Percentiles rank a stretch among this genome's conserved stretches.
Evolutionary conservation across 179 eudicot genomes (phyloP).

Genomic region (Beta macrorhiza): DNA sequence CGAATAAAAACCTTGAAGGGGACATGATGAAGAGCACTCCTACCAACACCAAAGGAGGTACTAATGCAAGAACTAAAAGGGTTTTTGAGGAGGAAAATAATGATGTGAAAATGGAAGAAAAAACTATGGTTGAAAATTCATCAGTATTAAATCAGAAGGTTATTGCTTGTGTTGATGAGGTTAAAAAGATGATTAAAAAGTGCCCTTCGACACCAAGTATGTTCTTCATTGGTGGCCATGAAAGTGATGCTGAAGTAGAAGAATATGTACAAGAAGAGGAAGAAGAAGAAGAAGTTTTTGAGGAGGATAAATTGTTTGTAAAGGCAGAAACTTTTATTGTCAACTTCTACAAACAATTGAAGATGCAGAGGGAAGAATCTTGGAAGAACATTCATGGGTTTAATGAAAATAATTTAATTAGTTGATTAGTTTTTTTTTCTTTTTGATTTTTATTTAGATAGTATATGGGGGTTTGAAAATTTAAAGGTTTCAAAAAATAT

Average conservation of each 20-base stretch:
- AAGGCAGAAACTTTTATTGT: constrained; percentile 61
- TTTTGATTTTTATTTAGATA: not conserved
- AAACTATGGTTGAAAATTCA: not conserved
- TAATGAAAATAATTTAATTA: constrained; percentile 26
- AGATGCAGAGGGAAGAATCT: constrained; percentile 65
- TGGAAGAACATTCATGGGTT: constrained; percentile 45
- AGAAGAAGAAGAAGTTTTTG: constrained; percentile 21
- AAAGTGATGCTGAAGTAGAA: not conserved
- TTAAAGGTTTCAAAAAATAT: not conserved
- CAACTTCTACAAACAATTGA: constrained; percentile 55
- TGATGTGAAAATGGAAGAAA: not conserved
- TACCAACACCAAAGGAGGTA: not conserved
- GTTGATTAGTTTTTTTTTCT: not conserved
- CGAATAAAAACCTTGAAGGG: not conserved
- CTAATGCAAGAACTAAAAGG: not conserved
- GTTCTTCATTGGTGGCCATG: constrained; percentile 8
- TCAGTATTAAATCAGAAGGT: constrained; percentile 27
- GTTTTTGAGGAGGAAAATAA: not conserved
- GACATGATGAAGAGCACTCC: not conserved
- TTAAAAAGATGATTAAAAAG: constrained; percentile 30
- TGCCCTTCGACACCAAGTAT: constrained; percentile 47
- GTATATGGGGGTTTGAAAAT: not conserved
- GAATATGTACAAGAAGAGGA: not conserved
- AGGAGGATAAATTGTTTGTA: constrained; percentile 43
- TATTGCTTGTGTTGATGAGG: not conserved